Evolutionary conservation across 2,329 filamentous ascomycete species (phyloP), one percentile per base, ranked within the genome.

Genomic region (Xylariaceae sp.): DNA sequence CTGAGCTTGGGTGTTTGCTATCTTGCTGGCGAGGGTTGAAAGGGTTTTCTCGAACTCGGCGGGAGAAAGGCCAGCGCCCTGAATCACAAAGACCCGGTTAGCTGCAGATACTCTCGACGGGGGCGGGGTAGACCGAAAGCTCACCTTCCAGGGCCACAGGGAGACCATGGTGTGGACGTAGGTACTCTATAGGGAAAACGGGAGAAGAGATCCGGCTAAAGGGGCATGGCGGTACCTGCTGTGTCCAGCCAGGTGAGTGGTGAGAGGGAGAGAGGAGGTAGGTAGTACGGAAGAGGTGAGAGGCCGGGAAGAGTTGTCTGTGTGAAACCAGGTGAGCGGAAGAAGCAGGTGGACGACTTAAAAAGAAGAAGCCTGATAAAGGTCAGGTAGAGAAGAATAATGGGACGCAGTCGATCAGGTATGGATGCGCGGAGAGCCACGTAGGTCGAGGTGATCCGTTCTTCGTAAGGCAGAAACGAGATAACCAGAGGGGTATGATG

Each of bases 11-110:
- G 88, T 85, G 64, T 85, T 82, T 47, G 87, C 81, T 73, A 99
- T 97, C 76, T 94, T 96, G 55, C 80, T 79, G 9, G 92, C 89
- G 51, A 99, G 84, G 23, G 85, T 81, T 8, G 91, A 90, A 35
- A 99, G 86, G 2, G 88, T 86, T 79, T 92, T 97, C 77, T 99
- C 94, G 72, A 97, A 99, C 3, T 88, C 90, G 55, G 92, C 92
- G 30, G 94, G 88, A 65, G 92, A 96, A 72, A 84, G 88, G 73
- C 88, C 83, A 70, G 90, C 83, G 75, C 85, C 84, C 91, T 96
- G 69, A 2, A 15, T 42, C 1, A 47, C 15, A 6, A 44, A 45
- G 13, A 13, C 13, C 11, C 11, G 10, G n/a, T 59, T 34, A 61
- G 58, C 18, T 17, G 35, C n/a, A n/a, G 17, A 34, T 2, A 45